Evolutionary conservation across 805 yeast species (phyloP), one percentile per base, ranked within the genome.

Genomic region (Saturnispora halmiae): DNA sequence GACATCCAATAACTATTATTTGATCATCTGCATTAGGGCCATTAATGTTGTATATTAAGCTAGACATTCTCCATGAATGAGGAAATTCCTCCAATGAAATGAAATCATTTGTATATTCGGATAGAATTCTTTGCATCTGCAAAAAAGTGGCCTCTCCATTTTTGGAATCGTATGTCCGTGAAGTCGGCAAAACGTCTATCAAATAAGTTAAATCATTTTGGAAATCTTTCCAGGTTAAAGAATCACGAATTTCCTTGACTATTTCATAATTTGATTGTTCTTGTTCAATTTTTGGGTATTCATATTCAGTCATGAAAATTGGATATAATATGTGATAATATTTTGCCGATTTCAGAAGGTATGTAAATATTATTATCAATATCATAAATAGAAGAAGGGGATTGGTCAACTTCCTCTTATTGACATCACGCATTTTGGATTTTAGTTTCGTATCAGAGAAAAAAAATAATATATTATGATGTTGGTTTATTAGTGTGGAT

Each of bases 61-160:
- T 80, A 53, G 72, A 79, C 60, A 88, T 96, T 47, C 65, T 67
- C 95, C 95, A 88, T 2, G 63, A 52, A 57, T 88, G 96, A 20
- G 70, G 61, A 45, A 83, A 64, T 41, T 79, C 69, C 0, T 61
- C 58, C 30, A 75, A 7, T 20, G 24, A 14, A 19, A 31, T 10
- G 20, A 14, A 19, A 6, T 18, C 25, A 19, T 18, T 14, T 16
- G 18, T 10, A 11, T 19, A 41, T 6, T 49, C 54, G 25, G 34
- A 21, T 25, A 84, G 62, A 85, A 37, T 68, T 53, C 6, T 94
- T 77, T 51, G 86, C n/a, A n/a, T n/a, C n/a, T n/a, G n/a, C n/a
- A n/a, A n/a, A n/a, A n/a, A n/a, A n/a, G n/a, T 73, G 45, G 81
- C 74, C 13, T 66, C 59, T 0, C 96, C 96, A n/a, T 70, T 54